Evolutionary conservation across 305 asterid genomes (phyloP).

Genomic region (Solanum aculeatissimum): DNA sequence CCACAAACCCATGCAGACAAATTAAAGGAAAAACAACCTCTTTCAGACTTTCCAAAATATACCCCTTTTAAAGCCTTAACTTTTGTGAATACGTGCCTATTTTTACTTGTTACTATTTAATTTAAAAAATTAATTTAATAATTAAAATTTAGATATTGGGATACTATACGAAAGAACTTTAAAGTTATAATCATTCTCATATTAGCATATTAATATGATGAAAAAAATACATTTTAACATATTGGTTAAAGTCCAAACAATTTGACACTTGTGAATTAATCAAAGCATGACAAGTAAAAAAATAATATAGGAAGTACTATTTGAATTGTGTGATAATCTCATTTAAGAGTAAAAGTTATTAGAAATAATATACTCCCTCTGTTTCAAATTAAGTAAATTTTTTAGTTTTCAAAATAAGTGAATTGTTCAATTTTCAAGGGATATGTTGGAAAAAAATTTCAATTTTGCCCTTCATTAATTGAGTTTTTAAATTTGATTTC

Average conservation of each 20-base stretch:
- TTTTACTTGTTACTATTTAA: neutral
- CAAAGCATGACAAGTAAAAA: neutral
- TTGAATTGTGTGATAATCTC: neutral
- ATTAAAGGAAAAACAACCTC: neutral
- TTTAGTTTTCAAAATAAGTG: no score
- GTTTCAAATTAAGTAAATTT: no score
- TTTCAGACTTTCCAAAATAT: constrained; percentile 12
- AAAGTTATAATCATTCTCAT: no score
- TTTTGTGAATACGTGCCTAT: neutral
- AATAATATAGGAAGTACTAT: neutral
- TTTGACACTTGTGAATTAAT: neutral
- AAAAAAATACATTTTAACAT: neutral
- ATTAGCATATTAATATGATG: no score
- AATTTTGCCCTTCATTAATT: no score
- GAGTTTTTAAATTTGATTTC: no score
- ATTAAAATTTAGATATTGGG: neutral
- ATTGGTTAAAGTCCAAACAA: neutral
- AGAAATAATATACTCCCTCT: neutral
- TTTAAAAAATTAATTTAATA: neutral
- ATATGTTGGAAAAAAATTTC: no score
- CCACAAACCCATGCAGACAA: constrained; percentile 38
- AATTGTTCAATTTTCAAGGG: no score
- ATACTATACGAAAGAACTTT: neutral
- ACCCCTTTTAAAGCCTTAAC: constrained; percentile 7
- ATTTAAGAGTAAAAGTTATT: neutral